Conservation (phyloP, 2,329 filamentous ascomycete species). For the Sarocladium oryzae region DNA sequence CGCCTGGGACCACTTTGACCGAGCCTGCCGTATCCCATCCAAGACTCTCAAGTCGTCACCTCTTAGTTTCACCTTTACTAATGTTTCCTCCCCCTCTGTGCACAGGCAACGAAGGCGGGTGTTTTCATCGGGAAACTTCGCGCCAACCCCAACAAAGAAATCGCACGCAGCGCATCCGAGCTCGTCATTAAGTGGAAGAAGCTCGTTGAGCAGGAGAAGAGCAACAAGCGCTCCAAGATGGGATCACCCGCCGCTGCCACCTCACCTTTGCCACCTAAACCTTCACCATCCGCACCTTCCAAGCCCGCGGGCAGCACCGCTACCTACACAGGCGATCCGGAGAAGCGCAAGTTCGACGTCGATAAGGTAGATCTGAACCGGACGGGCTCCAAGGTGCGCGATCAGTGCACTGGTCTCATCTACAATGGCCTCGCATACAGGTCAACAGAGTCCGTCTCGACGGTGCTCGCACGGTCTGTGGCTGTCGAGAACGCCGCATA, state of each 20-base stretch:
- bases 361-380: slow-evolving; percentile 74
- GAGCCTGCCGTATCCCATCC: too few species aligned
- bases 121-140: slow-evolving; percentile 78
- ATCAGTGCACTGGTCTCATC: slow-evolving; percentile 82
- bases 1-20: too few species aligned
- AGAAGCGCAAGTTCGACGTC: slow-evolving; percentile 75
- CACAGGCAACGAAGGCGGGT: slow-evolving; percentile 77
- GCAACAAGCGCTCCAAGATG: slow-evolving; percentile 36
- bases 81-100: not conserved
- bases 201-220: slow-evolving; percentile 62
- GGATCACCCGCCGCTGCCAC: slow-evolving; percentile 40
- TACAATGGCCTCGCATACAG: slow-evolving; percentile 80
- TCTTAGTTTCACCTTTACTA: slow-evolving; percentile 5
- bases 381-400: slow-evolving; percentile 66
- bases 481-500: slow-evolving; percentile 80
- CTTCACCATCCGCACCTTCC: slow-evolving; percentile 13
- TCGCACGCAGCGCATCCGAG: slow-evolving; percentile 69
- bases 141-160: slow-evolving; percentile 72
- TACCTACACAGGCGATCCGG: slow-evolving; percentile 51
- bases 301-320: slow-evolving; percentile 10
- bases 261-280: slow-evolving; percentile 46
- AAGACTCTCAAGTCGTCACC: not conserved
- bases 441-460: slow-evolving; percentile 63
- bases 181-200: slow-evolving; percentile 86
- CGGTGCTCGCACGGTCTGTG: slow-evolving; percentile 66